These are phyloP conservation scores for Acer saccharum DNA, from an alignment of 345 rosid genomes.

Conservation along the genomic window DNA sequence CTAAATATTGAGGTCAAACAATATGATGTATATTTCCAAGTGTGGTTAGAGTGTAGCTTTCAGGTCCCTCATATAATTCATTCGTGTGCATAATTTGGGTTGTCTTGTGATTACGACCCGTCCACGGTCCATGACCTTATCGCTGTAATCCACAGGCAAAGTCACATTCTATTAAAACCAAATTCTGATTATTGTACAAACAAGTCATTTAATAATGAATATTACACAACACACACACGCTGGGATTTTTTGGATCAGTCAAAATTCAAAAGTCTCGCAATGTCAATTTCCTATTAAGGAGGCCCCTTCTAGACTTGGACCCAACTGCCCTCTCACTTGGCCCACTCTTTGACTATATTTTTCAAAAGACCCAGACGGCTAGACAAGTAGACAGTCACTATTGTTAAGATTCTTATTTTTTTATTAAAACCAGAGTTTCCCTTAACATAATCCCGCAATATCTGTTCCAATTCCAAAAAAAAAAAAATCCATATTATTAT, in stretches of 20 bases:
- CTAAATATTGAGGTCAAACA: background rate
- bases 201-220: background rate
- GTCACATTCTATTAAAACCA: background rate
- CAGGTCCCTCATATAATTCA: background rate
- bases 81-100: background rate
- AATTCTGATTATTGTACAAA: background rate
- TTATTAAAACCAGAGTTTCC: too few relatives aligned
- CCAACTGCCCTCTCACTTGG: background rate
- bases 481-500: too few relatives aligned
- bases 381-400: background rate
- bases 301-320: background rate
- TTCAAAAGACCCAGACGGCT: too few relatives aligned
- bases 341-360: background rate
- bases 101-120: background rate
- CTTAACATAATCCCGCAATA: too few relatives aligned
- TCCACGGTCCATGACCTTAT: background rate
- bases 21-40: background rate
- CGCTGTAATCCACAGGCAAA: background rate
- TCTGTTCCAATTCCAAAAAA: too few relatives aligned
- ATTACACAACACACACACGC: background rate
- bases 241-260: background rate
- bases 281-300: background rate
- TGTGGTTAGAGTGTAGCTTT: slow-evolving; percentile 12
- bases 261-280: background rate
- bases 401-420: background rate